Evolutionary conservation across 2,329 filamentous ascomycete genomes (phyloP).

Genomic region (Emmonsiellopsis sp.): DNA sequence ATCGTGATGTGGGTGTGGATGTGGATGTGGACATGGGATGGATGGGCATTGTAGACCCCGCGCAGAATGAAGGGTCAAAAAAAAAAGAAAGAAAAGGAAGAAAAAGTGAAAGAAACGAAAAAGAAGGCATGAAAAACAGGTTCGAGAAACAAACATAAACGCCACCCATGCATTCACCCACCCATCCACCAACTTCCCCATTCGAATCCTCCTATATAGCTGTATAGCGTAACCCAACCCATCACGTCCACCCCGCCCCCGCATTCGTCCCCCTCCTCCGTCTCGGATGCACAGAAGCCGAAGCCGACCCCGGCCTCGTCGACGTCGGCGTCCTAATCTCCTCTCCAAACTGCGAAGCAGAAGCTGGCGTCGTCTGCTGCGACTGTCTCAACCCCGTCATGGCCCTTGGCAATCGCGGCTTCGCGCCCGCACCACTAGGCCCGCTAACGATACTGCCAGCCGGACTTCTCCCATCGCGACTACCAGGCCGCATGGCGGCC

Average conservation of each 20-base stretch:
- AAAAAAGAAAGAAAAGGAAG: neutral
- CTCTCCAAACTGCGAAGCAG: slow-evolving; percentile 28
- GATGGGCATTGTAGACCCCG: too few species aligned
- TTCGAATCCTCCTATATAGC: too few species aligned
- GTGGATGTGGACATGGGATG: too few species aligned
- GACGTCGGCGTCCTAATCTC: slow-evolving; percentile 24
- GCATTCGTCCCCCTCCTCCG: slow-evolving; percentile 28
- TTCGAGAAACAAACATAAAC: neutral
- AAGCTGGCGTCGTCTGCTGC: slow-evolving; percentile 23
- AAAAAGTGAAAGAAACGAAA: neutral
- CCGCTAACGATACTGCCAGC: slow-evolving; percentile 17
- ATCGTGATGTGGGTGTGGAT: too few species aligned
- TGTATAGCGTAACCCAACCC: neutral
- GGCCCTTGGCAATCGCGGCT: slow-evolving; percentile 29
- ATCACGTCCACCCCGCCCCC: slow-evolving; percentile 30
- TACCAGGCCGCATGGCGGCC: slow-evolving; percentile 29
- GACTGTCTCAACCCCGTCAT: slow-evolving; percentile 22
- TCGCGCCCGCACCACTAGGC: slow-evolving; percentile 19
- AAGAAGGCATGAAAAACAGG: slow-evolving; percentile 6
- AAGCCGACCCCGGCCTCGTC: slow-evolving; percentile 25
- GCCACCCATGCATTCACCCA: too few species aligned
- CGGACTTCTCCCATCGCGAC: slow-evolving; percentile 32
- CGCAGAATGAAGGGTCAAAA: neutral
- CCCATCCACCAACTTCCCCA: too few species aligned
- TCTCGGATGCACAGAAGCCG: slow-evolving; percentile 28